Evolutionary conservation across 345 rosid genomes (phyloP).

Genomic region (Pistacia atlantica): DNA sequence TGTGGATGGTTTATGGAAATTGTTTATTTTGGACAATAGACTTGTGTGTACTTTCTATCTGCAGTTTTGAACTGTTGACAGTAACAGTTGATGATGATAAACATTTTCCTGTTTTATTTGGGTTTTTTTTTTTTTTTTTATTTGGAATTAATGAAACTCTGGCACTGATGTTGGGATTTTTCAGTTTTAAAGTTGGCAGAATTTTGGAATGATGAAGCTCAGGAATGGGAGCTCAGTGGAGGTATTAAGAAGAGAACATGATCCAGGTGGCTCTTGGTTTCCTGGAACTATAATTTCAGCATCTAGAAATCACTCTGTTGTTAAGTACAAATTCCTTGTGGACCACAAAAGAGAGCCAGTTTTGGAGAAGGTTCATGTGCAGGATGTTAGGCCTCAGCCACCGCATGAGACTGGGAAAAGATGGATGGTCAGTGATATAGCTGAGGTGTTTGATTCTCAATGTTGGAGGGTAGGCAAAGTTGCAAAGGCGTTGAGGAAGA

Average conservation of each 20-base stretch:
- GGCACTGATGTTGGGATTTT: background rate
- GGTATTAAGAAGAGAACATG: slow-evolving; percentile 37
- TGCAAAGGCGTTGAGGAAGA: slow-evolving; percentile 28
- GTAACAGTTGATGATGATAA: background rate
- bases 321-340: slow-evolving; percentile 28
- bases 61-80: background rate
- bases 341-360: slow-evolving; percentile 20
- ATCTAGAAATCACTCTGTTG: slow-evolving; percentile 25
- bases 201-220: slow-evolving; percentile 30
- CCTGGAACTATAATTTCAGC: slow-evolving; percentile 34
- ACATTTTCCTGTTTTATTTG: too few species aligned
- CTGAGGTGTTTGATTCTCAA: slow-evolving; percentile 39
- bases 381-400: slow-evolving; percentile 42
- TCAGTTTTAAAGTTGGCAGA: slow-evolving; percentile 20
- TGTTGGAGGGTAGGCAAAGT: slow-evolving; percentile 46
- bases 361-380: slow-evolving; percentile 29
- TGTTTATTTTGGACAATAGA: background rate
- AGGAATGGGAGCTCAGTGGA: slow-evolving; percentile 35
- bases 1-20: background rate
- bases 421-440: slow-evolving; percentile 43
- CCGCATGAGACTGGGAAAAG: slow-evolving; percentile 21
- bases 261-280: slow-evolving; percentile 42
- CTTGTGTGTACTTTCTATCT: background rate
- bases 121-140: background rate
- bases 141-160: too few species aligned